Base-by-base conservation (phyloP, 192 early-diverging fungal genomes). In the Coemansia interrupta region DNA sequence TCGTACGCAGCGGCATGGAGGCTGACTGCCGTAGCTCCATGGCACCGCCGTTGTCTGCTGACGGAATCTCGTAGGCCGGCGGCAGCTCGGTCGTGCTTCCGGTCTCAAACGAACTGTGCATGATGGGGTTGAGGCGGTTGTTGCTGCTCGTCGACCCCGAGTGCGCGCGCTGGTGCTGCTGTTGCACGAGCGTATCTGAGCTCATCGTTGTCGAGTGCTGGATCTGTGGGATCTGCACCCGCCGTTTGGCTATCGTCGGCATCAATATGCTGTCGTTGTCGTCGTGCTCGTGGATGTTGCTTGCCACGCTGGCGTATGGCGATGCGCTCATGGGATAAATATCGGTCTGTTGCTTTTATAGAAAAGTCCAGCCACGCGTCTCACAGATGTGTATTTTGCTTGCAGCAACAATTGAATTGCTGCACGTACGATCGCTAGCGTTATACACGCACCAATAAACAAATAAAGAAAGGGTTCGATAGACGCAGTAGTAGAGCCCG, bases 151-250 rank as follows among this genome's bases (percentile, higher is more conserved):
- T 30, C 24, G 22, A 12, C 1, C 47, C 24, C 24, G 47, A 49
- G 12, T 49, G 47, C 8, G 22, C 17, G 28, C 36, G 52, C 43
- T 55, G 43, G 55, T 41, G 64, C 51, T 55, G 58, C 36, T 53
- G 56, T 36, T 60, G 58, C 5, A 41, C 66, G 4, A 49, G 47
- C 14, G 58, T 63, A 20, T 53, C 65, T 1, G 61, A 52, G 47
- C 47, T 70, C 55, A 66, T 56, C 12, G 52, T 40, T 9, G 59
- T 58, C 23, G 73, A 75, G 52, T 75, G 73, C 36, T 63, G 56
- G 18, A 75, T 75, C 17, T 68, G 59, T 45, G 64, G 73, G 11
- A 75, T 75, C 28, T 75, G 73, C 54, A 75, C 67, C 15, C 59
- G 59, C 40, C 73, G 66, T 50, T 60, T 48, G 4, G 60, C 59